phyloP scores from a whole-genome alignment of 2,329 filamentous ascomycete genomes.

The Gyromitra esculenta region DNA sequence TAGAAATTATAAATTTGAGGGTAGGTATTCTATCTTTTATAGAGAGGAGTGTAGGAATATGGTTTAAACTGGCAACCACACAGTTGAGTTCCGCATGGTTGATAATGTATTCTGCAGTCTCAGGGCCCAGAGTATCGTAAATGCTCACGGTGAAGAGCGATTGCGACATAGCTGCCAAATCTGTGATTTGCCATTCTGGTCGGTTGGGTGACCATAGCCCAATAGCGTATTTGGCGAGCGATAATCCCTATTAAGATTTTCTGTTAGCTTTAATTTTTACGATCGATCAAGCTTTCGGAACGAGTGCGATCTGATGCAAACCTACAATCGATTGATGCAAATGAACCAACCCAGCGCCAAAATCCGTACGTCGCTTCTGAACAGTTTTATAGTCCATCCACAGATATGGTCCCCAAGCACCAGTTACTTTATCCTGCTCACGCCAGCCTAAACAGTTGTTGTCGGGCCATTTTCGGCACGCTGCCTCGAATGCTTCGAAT shows the following conservation, averaged over 20 bases:
- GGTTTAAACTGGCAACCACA: slow-evolving; percentile 69
- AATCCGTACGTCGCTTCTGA: slow-evolving; percentile 79
- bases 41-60: slow-evolving; percentile 56
- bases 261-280: slow-evolving; percentile 13
- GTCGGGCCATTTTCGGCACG: slow-evolving; percentile 71
- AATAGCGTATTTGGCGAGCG: slow-evolving; percentile 72
- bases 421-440: slow-evolving; percentile 77
- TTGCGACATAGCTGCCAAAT: slow-evolving; percentile 87
- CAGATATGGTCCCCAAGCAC: slow-evolving; percentile 78
- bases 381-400: slow-evolving; percentile 86
- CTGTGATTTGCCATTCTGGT: slow-evolving; percentile 88
- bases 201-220: slow-evolving; percentile 89
- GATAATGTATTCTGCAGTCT: slow-evolving; percentile 93
- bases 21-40: slow-evolving; percentile 64
- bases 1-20: slow-evolving; percentile 85
- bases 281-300: background rate
- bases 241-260: slow-evolving; percentile 19
- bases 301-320: slow-evolving; percentile 17
- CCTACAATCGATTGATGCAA: slow-evolving; percentile 74
- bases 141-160: slow-evolving; percentile 89
- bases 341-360: slow-evolving; percentile 86
- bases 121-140: slow-evolving; percentile 93
- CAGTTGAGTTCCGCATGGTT: slow-evolving; percentile 82
- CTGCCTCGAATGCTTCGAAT: slow-evolving; percentile 81
- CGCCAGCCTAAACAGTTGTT: slow-evolving; percentile 81